A percentile compares a stretch with the other conserved stretches of the same genome.
phyloP scores from a whole-genome alignment of 1,284 basidiomycete species.

The Sphaerobolus stellatus region DNA sequence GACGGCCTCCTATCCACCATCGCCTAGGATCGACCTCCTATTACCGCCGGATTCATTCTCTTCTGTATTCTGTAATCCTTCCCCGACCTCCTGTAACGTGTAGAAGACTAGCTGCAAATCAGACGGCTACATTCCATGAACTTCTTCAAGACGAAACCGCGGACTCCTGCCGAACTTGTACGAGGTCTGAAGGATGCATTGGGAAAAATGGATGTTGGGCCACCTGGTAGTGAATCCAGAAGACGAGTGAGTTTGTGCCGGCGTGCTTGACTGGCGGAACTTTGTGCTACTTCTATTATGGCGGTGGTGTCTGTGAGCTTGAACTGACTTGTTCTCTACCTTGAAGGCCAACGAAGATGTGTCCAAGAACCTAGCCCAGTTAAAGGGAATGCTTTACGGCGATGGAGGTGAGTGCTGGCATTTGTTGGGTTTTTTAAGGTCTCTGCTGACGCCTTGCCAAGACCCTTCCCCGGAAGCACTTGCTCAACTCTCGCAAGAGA shows the following conservation, averaged over 20 bases:
- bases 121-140: constrained; percentile 76
- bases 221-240: constrained; percentile 72
- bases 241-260: constrained; percentile 61
- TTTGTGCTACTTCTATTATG: constrained; percentile 6
- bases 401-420: constrained; percentile 65
- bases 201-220: constrained; percentile 68
- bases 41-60: no score
- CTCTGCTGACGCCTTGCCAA: constrained; percentile 22
- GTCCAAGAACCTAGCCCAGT: constrained; percentile 84
- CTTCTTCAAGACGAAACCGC: constrained; percentile 90
- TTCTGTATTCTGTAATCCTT: no score
- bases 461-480: constrained; percentile 85
- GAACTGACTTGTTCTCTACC: background rate
- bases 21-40: no score
- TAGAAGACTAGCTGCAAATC: no score
- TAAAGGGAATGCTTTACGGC: constrained; percentile 84
- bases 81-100: no score
- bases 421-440: constrained; percentile 5
- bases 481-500: constrained; percentile 93
- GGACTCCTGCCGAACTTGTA: constrained; percentile 84
- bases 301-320: no score
- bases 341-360: constrained; percentile 82
- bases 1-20: no score
- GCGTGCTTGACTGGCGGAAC: background rate
- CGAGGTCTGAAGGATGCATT: constrained; percentile 77